Percentiles rank a stretch among this genome's conserved stretches.
phyloP scores from a whole-genome alignment of 2,329 filamentous ascomycete species.

The Fusarium pseudoanthophilum region DNA sequence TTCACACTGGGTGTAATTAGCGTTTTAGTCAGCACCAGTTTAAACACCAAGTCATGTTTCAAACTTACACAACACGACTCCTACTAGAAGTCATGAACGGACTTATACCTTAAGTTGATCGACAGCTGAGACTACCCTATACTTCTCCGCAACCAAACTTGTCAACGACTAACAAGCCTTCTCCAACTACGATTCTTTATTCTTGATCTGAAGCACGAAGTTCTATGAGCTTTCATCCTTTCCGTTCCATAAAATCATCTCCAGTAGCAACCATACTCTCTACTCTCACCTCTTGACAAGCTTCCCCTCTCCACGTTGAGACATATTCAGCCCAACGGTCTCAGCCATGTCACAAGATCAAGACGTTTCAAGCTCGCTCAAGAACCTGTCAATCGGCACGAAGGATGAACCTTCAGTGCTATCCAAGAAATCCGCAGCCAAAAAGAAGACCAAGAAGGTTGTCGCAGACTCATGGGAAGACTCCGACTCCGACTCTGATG shows the following conservation, averaged over 20 bases:
- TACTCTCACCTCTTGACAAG: background rate
- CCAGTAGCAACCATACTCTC: background rate
- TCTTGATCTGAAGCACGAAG: background rate
- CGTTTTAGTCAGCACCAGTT: rapidly evolving
- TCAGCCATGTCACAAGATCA: slow-evolving; percentile 39
- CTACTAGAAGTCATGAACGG: background rate
- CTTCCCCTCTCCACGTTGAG: background rate
- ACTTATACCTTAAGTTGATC: background rate
- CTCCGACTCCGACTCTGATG: slow-evolving; percentile 63
- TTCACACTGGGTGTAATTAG: rapidly evolving
- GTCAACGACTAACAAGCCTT: slow-evolving; percentile 5
- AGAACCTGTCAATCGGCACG: slow-evolving; percentile 47
- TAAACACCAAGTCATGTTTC: background rate
- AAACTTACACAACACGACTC: background rate
- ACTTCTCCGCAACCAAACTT: slow-evolving; percentile 31
- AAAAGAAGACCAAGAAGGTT: slow-evolving; percentile 43
- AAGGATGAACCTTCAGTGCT: slow-evolving; percentile 28
- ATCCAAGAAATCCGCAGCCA: slow-evolving; percentile 40
- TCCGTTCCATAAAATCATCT: background rate
- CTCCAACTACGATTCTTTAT: slow-evolving; percentile 5
- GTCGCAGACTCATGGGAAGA: slow-evolving; percentile 64
- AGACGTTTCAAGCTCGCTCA: slow-evolving; percentile 46
- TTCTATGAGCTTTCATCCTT: background rate
- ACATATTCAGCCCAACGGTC: background rate
- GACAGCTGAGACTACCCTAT: slow-evolving; percentile 9